A percentile compares a stretch with the other conserved stretches of the same genome.
Evolutionary conservation across 805 yeast species (phyloP).

Genomic region (Hanseniaspora valbyensis): DNA sequence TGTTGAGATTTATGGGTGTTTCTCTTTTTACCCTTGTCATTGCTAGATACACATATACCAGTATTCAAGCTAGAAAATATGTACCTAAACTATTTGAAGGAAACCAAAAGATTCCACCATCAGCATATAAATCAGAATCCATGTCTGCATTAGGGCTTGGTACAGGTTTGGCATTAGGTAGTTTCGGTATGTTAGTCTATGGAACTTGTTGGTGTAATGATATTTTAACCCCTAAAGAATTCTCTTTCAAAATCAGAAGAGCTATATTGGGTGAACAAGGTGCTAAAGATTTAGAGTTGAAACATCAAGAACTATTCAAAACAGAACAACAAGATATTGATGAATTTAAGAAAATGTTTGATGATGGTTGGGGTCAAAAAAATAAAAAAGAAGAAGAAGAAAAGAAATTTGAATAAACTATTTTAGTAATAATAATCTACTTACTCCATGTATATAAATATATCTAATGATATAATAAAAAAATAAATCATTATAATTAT

Average conservation of each 20-base stretch:
- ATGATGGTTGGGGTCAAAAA: not conserved
- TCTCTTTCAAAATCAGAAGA: slow-evolving; percentile 55
- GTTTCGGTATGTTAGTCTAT: slow-evolving; percentile 58
- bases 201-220: slow-evolving; percentile 76
- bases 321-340: slow-evolving; percentile 2
- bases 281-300: slow-evolving; percentile 23
- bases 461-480: too few species aligned
- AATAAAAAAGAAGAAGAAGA: not conserved
- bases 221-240: slow-evolving; percentile 56
- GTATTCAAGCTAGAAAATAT: slow-evolving; percentile 61
- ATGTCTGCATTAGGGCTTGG: slow-evolving; percentile 76
- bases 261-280: slow-evolving; percentile 54
- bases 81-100: slow-evolving; percentile 70
- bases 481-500: too few species aligned
- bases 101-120: slow-evolving; percentile 77
- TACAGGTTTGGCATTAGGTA: slow-evolving; percentile 58
- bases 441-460: not conserved
- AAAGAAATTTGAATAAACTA: not conserved
- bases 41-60: slow-evolving; percentile 62
- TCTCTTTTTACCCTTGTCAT: slow-evolving; percentile 62
- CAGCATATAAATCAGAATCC: slow-evolving; percentile 71
- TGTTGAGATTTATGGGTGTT: slow-evolving; percentile 59
- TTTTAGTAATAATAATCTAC: too few species aligned
- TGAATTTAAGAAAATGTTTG: slow-evolving; percentile 2
- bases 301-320: slow-evolving; percentile 7